Evolutionary conservation across 208 protist species (phyloP).

Genomic region (Strigomonas culicis): DNA sequence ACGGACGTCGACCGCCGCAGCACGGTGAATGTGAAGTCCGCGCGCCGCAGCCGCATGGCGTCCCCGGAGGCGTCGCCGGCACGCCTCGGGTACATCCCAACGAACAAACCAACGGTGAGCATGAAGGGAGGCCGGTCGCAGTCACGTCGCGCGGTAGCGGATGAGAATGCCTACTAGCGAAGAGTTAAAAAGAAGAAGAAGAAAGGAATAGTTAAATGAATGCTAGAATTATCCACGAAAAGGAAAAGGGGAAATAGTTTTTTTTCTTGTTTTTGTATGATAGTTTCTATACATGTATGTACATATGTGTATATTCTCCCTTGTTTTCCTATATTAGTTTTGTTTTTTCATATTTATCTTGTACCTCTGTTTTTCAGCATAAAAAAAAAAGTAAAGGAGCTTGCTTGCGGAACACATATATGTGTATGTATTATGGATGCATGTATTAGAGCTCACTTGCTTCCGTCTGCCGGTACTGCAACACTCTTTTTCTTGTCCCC

Average conservation of each 20-base stretch:
- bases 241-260: not conserved
- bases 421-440: too few species aligned
- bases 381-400: too few species aligned
- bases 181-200: not conserved
- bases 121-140: not conserved
- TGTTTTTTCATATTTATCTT: conserved; percentile 9
- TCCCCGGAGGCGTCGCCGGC: not conserved
- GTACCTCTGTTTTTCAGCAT: not conserved
- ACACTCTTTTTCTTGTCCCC: not conserved
- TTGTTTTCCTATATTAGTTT: conserved; percentile 11
- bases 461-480: not conserved
- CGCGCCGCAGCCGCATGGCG: not conserved
- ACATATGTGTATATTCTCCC: too few species aligned
- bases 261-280: not conserved
- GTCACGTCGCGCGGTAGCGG: not conserved
- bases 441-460: not conserved
- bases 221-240: too few species aligned
- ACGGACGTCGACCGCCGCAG: conserved; percentile 24
- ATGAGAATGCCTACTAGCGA: not conserved
- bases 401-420: not conserved
- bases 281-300: too few species aligned
- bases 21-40: too few species aligned
- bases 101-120: not conserved
- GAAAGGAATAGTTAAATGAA: not conserved
- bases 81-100: not conserved